Conservation (phyloP, 768 basidiomycete species). For the Amanita polypyramis region DNA sequence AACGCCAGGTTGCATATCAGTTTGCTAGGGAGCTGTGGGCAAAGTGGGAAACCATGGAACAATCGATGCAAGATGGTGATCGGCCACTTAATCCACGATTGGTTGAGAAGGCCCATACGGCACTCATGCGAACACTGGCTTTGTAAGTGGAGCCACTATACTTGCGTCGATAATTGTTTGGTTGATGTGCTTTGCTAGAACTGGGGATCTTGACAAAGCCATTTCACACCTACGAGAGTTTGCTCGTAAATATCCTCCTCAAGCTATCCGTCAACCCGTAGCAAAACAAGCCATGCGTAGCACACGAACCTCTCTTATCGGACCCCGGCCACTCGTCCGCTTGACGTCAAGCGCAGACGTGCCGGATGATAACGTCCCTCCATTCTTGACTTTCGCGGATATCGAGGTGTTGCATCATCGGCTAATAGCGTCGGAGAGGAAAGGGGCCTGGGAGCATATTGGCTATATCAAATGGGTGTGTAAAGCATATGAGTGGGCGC, state of each 20-base stretch:
- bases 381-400: conserved; percentile 66
- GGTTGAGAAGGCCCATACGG: conserved; percentile 59
- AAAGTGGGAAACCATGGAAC: conserved; percentile 47
- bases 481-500: conserved; percentile 60
- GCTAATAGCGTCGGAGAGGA: conserved; percentile 28
- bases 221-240: conserved; percentile 52
- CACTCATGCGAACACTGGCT: conserved; percentile 55
- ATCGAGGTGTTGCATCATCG: conserved; percentile 73
- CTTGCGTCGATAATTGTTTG: neutral
- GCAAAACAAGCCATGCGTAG: conserved; percentile 41
- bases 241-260: conserved; percentile 53
- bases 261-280: conserved; percentile 23
- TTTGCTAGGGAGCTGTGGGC: conserved; percentile 60
- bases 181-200: conserved; percentile 22
- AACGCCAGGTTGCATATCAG: conserved; percentile 34
- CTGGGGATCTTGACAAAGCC: conserved; percentile 39
- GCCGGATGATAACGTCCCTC: conserved; percentile 73
- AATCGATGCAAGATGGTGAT: conserved; percentile 19
- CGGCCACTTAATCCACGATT: conserved; percentile 30
- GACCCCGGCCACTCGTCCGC: conserved; percentile 58
- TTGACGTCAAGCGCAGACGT: conserved; percentile 47
- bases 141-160: conserved; percentile 33
- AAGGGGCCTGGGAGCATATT: conserved; percentile 22
- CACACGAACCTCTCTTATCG: conserved; percentile 45
- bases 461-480: conserved; percentile 64